Base-by-base conservation (phyloP, 805 yeast genomes). In the Starmera amethionina region DNA sequence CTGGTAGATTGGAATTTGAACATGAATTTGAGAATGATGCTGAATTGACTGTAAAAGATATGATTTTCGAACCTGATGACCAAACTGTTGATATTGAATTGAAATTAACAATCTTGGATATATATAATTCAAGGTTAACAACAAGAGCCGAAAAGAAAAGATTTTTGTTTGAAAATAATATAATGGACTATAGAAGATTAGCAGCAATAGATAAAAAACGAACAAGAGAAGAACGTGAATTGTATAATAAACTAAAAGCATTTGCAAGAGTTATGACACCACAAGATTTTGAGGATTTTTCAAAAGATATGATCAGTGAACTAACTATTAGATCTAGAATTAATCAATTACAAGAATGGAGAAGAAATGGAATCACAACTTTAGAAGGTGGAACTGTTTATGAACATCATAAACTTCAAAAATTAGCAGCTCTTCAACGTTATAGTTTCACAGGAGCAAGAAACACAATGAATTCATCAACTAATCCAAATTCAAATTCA, bases 11-110 rank as follows among this genome's bases (percentile, higher is more conserved):
- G 45, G 99, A 93, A 60, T 93, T 93, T 59, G 99, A 93, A 54
- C 86, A 82, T 43, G 99, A 93, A 59, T 88, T 84, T 32, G 98
- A 93, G 58, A 93, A 93, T 53, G 99, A 93, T 41, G 97, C 98
- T 0, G 99, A 93, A 61, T 70, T 82, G 41, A 80, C 93, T 0
- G 86, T 93, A 15, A 93, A 93, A 56, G 98, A 93, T 58, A 86
- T 93, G 95, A 74, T 82, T 2, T 93, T 94, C 55, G 97, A 93
- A 52, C 85, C 90, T 0, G 97, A 90, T 47, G 99, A 93, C 54
- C 78, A 79, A 40, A 77, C 82, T 18, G 79, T 81, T 34, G 98
- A 93, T 57, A 82, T 90, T 36, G 95, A 93, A 55, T 72, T 93
- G 56, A 93, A 93, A 60, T 68, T 93, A 45, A 77, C 95, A 0